Evolutionary conservation across 768 basidiomycete species (phyloP).

Genomic region (Xerocomellus amylosporus): DNA sequence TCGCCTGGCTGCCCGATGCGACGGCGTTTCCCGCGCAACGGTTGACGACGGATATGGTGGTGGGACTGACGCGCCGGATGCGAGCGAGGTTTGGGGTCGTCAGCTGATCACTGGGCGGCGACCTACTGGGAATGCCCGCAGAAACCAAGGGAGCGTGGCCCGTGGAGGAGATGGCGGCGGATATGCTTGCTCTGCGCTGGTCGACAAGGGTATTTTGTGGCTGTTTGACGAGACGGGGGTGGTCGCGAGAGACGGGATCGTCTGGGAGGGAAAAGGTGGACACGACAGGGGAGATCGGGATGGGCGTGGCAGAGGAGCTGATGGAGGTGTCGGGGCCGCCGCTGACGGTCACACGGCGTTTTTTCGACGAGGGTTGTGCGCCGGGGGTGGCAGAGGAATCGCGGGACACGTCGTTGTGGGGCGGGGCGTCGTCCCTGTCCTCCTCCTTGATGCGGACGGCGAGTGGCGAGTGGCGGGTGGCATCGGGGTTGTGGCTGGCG

Average conservation of each 20-base stretch:
- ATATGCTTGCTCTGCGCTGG: conserved; percentile 62
- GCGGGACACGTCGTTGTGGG: conserved; percentile 10
- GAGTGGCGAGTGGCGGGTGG: conserved; percentile 44
- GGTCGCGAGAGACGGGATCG: conserved; percentile 45
- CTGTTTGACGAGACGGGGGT: conserved; percentile 55
- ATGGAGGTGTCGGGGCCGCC: conserved; percentile 29
- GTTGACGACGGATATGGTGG: conserved; percentile 18
- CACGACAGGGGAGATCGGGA: conserved; percentile 65
- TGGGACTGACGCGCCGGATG: conserved; percentile 41
- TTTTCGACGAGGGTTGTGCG: conserved; percentile 49
- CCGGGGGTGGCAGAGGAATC: conserved; percentile 38
- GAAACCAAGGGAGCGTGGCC: conserved; percentile 14
- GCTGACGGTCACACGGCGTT: conserved; percentile 68
- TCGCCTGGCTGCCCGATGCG: conserved; percentile 25
- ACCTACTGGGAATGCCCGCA: conserved; percentile 26
- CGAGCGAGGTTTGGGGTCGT: conserved; percentile 28
- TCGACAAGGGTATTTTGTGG: conserved; percentile 71
- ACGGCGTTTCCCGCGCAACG: conserved; percentile 28
- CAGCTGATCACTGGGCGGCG: conserved; percentile 26
- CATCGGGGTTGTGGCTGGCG: conserved; percentile 20
- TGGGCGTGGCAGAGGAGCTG: conserved; percentile 44
- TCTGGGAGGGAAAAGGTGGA: conserved; percentile 60
- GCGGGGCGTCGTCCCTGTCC: conserved; percentile 47
- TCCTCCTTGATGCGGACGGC: conserved; percentile 62
- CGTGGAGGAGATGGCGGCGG: conserved; percentile 38